Conservation (phyloP, 495 filamentous ascomycete genomes). For the Xylaria flabelliformis region DNA sequence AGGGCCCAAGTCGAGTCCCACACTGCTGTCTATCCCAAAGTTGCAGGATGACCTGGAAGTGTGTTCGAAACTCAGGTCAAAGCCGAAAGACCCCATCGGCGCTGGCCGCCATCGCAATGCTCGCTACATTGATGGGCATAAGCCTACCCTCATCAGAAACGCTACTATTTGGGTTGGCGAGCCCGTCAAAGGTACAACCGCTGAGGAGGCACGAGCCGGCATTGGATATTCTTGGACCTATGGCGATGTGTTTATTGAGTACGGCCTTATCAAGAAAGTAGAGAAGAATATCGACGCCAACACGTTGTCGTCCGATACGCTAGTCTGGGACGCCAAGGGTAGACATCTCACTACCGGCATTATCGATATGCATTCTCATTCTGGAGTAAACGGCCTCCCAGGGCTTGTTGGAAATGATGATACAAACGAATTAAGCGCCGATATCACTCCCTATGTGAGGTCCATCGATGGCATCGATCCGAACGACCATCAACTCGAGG, state of each 20-base stretch:
- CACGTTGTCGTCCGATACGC: conserved; percentile 43
- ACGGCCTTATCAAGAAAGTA: conserved; percentile 55
- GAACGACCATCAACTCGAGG: conserved; percentile 59
- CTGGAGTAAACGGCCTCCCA: conserved; percentile 53
- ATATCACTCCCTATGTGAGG: conserved; percentile 65
- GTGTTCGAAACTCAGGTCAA: conserved; percentile 48
- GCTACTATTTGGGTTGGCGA: conserved; percentile 62
- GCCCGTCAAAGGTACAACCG: conserved; percentile 46
- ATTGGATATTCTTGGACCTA: conserved; percentile 51
- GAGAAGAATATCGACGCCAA: conserved; percentile 40
- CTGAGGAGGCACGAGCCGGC: conserved; percentile 51
- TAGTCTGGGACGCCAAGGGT: conserved; percentile 60
- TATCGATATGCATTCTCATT: conserved; percentile 73
- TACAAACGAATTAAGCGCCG: conserved; percentile 57
- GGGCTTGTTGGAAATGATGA: conserved; percentile 51
- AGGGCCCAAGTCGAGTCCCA: conserved; percentile 29
- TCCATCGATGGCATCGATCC: conserved; percentile 61
- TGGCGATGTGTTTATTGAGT: conserved; percentile 55
- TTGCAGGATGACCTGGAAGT: conserved; percentile 47
- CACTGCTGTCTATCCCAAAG: conserved; percentile 45
- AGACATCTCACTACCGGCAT: conserved; percentile 67
- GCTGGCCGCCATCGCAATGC: conserved; percentile 54
- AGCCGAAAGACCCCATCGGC: conserved; percentile 53
- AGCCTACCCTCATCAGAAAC: conserved; percentile 58
- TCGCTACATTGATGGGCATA: conserved; percentile 53